Conservation (phyloP, 2,329 filamentous ascomycete species). For the Fusarium goolgardi region DNA sequence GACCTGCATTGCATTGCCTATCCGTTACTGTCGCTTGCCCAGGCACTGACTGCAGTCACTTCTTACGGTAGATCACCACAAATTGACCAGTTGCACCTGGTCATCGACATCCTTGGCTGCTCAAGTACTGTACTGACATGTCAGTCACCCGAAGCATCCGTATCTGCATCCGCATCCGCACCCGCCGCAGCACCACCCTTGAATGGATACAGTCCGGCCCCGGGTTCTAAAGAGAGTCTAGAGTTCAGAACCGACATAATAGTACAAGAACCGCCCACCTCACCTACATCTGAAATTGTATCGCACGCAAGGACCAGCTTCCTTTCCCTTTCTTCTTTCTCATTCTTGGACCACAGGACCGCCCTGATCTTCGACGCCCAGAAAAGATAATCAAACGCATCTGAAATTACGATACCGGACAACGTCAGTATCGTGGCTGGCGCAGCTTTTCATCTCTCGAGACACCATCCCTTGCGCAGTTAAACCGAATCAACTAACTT, state of each 20-base stretch:
- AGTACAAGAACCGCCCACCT: conserved; percentile 38
- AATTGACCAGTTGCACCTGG: conserved; percentile 33
- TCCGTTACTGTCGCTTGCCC: conserved; percentile 26
- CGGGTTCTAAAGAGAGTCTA: conserved; percentile 46
- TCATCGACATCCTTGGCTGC: conserved; percentile 38
- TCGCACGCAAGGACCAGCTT: conserved; percentile 31
- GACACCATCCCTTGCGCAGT: conserved; percentile 35
- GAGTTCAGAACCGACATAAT: conserved; percentile 39
- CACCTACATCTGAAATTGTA: conserved; percentile 34
- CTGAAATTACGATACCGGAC: conserved; percentile 34
- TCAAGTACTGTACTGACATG: conserved; percentile 41
- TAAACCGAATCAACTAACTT: conserved; percentile 17
- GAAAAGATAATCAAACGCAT: conserved; percentile 10
- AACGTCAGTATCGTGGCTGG: conserved; percentile 43
- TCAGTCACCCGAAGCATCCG: conserved; percentile 47
- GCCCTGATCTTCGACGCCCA: conserved; percentile 21
- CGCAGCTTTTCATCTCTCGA: conserved; percentile 32
- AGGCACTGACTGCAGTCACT: conserved; percentile 24
- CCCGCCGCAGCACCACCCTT: conserved; percentile 45
- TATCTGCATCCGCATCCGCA: conserved; percentile 39
- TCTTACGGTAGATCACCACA: conserved; percentile 30
- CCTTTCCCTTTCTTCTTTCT: conserved; percentile 18
- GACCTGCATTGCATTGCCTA: conserved; percentile 23
- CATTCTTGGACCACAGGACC: conserved; percentile 22
- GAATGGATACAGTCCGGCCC: conserved; percentile 43